A percentile compares a stretch with the other conserved stretches of the same genome.
Conservation (phyloP, 2,329 filamentous ascomycete species). For the Pestalotiopsis sp. region DNA sequence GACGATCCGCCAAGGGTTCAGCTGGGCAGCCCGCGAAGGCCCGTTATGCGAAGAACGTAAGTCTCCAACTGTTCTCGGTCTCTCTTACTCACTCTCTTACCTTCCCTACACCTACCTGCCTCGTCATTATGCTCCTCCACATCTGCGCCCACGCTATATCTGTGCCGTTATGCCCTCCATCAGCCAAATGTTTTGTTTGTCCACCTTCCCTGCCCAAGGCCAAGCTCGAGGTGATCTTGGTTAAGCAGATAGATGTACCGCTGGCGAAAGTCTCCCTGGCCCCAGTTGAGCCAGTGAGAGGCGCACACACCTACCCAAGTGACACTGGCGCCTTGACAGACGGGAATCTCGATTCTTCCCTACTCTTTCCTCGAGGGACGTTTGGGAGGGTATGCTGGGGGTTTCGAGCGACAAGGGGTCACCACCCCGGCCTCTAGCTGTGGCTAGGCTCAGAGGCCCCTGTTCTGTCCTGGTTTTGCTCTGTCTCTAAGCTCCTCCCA, state of each 20-base stretch:
- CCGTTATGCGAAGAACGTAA: conserved; percentile 96
- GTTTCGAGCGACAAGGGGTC: neutral
- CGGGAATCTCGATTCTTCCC: conserved; percentile 3
- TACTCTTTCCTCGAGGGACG: neutral
- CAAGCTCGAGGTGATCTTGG: neutral
- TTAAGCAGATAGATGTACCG: neutral
- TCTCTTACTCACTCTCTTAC: neutral
- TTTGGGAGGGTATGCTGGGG: conserved; percentile 4
- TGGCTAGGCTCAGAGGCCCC: conserved; percentile 1
- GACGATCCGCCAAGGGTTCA: conserved; percentile 93
- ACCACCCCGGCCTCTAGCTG: neutral
- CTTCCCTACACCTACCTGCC: conserved; percentile 3
- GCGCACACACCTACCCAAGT: neutral
- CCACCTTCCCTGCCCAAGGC: neutral
- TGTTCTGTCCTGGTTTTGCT: neutral
- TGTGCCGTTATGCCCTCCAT: conserved; percentile 5
- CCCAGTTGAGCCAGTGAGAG: neutral
- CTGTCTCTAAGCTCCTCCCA: neutral
- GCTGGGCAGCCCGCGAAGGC: conserved; percentile 93
- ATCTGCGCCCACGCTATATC: neutral
- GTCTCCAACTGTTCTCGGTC: conserved; percentile 38
- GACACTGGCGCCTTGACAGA: neutral
- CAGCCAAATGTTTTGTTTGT: neutral
- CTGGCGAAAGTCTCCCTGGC: neutral
- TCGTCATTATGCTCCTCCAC: neutral